Conservation (phyloP, 139 green algal genomes). For the Microglena sp. region DNA sequence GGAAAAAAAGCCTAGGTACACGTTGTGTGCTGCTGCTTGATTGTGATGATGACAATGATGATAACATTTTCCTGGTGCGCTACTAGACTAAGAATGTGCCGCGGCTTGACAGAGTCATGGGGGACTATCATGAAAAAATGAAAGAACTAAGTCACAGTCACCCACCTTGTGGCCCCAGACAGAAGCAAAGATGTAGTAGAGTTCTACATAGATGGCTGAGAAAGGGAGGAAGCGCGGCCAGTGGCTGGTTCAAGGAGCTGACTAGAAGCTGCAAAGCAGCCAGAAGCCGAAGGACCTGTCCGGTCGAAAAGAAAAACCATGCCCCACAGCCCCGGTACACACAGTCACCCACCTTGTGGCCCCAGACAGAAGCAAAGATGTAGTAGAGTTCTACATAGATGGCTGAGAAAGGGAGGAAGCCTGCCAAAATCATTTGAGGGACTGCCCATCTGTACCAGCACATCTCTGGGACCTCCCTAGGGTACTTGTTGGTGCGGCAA, state of each 20-base stretch:
- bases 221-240: too few relatives aligned
- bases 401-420: conserved; percentile 89
- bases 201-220: background rate
- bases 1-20: too few relatives aligned
- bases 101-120: too few relatives aligned
- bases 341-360: conserved; percentile 66
- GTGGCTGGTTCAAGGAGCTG: background rate
- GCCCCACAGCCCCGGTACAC: background rate
- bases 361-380: conserved; percentile 93
- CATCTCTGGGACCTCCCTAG: conserved; percentile 72
- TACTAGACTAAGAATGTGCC: too few relatives aligned
- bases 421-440: conserved; percentile 88
- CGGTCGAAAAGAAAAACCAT: background rate
- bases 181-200: background rate
- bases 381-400: conserved; percentile 99
- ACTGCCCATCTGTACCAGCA: conserved; percentile 79
- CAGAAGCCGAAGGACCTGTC: background rate
- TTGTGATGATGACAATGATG: too few relatives aligned
- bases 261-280: background rate
- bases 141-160: too few relatives aligned
- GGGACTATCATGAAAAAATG: too few relatives aligned
- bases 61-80: too few relatives aligned
- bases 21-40: too few relatives aligned
- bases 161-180: too few relatives aligned
- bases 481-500: conserved; percentile 86